Evolutionary conservation across 2,329 filamentous ascomycete genomes (phyloP), one percentile per base, ranked within the genome.

Genomic region (Aureobasidium sp.): DNA sequence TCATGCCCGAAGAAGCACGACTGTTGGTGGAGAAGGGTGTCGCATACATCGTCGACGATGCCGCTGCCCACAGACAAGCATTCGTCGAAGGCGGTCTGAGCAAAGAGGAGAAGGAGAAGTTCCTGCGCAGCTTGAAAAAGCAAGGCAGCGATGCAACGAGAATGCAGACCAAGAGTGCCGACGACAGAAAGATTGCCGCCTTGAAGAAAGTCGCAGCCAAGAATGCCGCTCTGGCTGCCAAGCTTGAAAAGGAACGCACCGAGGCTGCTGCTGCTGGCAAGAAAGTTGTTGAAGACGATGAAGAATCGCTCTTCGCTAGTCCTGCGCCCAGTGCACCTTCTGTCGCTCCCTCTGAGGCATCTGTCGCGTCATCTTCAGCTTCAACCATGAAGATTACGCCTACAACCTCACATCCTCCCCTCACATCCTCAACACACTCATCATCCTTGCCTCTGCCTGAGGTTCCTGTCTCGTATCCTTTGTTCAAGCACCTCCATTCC

Each of bases 1-100:
- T 99, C 48, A 90, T 94, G 78, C 87, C 90, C 1, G 94, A 97
- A 76, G 94, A 99, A 78, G 92, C 88, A 4, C 83, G 86, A 66
- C 77, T 94, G 59, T 81, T 99, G 32, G 86, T 96, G 63, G 87
- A 91, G 67, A 87, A 87, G 67, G 85, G 84, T 63, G 83, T 86
- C 67, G 93, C 86, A 45, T 90, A 88, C 74, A 81, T 96, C 67
- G 86, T 93, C 68, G 90, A 97, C 72, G 92, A 96, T 75, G 79
- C 81, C 58, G 79, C 82, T 59, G 85, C 83, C 66, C 94, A 97
- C 74, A 80, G 83, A 10, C 72, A 82, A 42, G 83, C 81, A 50
- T 82, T 96, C 66, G 76, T 81, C 58, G 30, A 52, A 36, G 39
- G 34, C 39, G 77, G 80, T 34, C 76, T 87, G 65, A 78, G 82